phyloP scores from a whole-genome alignment of 2,329 filamentous ascomycete genomes.

The Apiospora phragmitis region DNA sequence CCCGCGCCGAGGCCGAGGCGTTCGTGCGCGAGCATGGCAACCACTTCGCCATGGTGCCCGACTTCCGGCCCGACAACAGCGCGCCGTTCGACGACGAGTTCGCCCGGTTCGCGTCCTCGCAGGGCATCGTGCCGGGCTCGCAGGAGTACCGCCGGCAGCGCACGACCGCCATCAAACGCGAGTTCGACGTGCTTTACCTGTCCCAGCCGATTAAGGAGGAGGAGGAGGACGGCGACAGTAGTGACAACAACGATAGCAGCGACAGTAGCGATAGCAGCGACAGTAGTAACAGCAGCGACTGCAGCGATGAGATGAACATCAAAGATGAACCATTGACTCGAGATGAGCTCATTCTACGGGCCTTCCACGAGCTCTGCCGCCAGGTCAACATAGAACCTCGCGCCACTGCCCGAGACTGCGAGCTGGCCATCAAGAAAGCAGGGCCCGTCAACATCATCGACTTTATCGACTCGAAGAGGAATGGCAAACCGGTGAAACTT shows the following conservation, averaged over 20 bases:
- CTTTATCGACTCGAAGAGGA: conserved; percentile 25
- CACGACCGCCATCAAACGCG: conserved; percentile 20
- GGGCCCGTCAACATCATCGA: conserved; percentile 30
- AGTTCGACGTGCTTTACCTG: conserved; percentile 19
- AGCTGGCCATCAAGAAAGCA: conserved; percentile 20
- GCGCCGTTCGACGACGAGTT: conserved; percentile 28
- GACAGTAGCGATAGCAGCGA: too few relatives aligned
- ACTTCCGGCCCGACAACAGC: conserved; percentile 22
- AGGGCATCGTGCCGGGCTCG: conserved; percentile 17
- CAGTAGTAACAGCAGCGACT: not conserved
- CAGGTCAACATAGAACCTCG: conserved; percentile 20
- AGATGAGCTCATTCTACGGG: conserved; percentile 4
- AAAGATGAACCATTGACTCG: conserved; percentile 2
- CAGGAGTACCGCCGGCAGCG: conserved; percentile 18
- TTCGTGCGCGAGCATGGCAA: conserved; percentile 15
- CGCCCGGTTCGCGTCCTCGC: conserved; percentile 27
- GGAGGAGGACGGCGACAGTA: not conserved
- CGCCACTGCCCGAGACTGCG: conserved; percentile 20
- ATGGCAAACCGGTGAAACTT: conserved; percentile 19
- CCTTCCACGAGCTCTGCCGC: conserved; percentile 22
- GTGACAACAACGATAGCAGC: not conserved
- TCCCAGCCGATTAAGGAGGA: conserved; percentile 8
- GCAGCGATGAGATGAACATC: not conserved
- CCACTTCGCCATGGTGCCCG: conserved; percentile 23
- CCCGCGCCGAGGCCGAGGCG: conserved; percentile 20